phyloP scores from a whole-genome alignment of 1,139 yeast species.

The Candida tetrigidarum region DNA sequence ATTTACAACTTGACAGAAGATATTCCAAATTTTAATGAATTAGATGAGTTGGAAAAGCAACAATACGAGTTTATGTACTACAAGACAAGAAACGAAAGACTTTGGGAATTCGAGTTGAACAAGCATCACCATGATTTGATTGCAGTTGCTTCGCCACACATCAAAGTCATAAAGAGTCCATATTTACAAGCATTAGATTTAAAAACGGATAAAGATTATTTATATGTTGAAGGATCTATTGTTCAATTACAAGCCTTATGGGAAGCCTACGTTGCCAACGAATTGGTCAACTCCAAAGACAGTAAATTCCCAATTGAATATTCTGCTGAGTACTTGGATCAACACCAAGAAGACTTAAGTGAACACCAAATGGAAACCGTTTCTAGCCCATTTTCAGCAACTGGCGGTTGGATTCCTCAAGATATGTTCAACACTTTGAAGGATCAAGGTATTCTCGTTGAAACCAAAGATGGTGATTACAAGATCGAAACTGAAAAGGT shows the following conservation, averaged over 20 bases:
- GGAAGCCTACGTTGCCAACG: slow-evolving; percentile 68
- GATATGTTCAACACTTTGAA: slow-evolving; percentile 79
- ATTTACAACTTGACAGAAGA: slow-evolving; percentile 76
- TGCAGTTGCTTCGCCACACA: slow-evolving; percentile 78
- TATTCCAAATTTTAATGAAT: slow-evolving; percentile 65
- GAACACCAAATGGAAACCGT: slow-evolving; percentile 70
- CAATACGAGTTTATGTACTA: slow-evolving; percentile 86
- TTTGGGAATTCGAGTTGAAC: slow-evolving; percentile 82
- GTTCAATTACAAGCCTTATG: slow-evolving; percentile 79
- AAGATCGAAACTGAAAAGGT: slow-evolving; percentile 44
- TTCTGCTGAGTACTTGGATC: slow-evolving; percentile 56
- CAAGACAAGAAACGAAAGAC: slow-evolving; percentile 87
- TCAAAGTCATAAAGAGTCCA: slow-evolving; percentile 68
- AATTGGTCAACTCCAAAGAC: slow-evolving; percentile 52
- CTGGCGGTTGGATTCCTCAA: slow-evolving; percentile 96
- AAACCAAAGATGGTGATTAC: slow-evolving; percentile 39
- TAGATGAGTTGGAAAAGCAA: slow-evolving; percentile 74
- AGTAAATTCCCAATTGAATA: slow-evolving; percentile 63
- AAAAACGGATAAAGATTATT: slow-evolving; percentile 64
- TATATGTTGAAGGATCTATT: slow-evolving; percentile 67
- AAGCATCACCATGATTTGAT: slow-evolving; percentile 66
- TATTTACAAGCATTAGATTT: slow-evolving; percentile 68
- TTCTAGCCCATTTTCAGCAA: slow-evolving; percentile 82
- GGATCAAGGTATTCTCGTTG: slow-evolving; percentile 64
- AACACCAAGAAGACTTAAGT: slow-evolving; percentile 61